A percentile compares a stretch with the other conserved stretches of the same genome.
phyloP scores from a whole-genome alignment of 225 moss, liverwort and hornwort genomes.

The Marchantia polymorpha region DNA sequence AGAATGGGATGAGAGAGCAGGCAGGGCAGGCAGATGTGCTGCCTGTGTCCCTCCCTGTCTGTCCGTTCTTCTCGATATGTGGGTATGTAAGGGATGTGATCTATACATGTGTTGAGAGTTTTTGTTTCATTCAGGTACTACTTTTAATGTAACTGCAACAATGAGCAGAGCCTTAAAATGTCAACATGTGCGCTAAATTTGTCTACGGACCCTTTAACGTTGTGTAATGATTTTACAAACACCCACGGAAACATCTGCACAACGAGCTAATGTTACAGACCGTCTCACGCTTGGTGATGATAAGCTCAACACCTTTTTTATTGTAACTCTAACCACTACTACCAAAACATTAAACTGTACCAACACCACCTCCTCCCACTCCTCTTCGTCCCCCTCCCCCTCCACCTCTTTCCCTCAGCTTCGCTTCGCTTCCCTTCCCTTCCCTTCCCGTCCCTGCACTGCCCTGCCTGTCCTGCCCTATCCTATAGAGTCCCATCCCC shows the following conservation, averaged over 20 bases:
- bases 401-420: background rate
- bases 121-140: slow-evolving; percentile 3
- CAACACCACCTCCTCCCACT: background rate
- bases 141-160: slow-evolving; percentile 1
- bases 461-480: no score
- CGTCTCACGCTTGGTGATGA: slow-evolving; percentile 8
- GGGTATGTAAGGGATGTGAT: background rate
- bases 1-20: background rate
- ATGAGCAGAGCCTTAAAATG: background rate
- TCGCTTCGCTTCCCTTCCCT: no score
- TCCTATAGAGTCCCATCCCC: background rate
- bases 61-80: background rate
- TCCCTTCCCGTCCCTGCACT: background rate
- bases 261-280: background rate
- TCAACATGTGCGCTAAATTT: slow-evolving; percentile 5
- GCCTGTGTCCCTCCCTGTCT: background rate
- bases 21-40: background rate
- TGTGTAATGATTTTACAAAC: background rate
- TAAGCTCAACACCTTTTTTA: background rate
- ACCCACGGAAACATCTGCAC: slow-evolving; percentile 7
- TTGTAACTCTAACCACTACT: background rate
- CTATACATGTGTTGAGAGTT: no score
- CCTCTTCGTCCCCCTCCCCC: no score
- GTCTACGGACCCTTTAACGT: background rate
- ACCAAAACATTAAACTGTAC: background rate